A percentile compares a stretch with the other conserved stretches of the same genome.
phyloP scores from a whole-genome alignment of 495 filamentous ascomycete species.

The Jackrogersella multiformis region DNA sequence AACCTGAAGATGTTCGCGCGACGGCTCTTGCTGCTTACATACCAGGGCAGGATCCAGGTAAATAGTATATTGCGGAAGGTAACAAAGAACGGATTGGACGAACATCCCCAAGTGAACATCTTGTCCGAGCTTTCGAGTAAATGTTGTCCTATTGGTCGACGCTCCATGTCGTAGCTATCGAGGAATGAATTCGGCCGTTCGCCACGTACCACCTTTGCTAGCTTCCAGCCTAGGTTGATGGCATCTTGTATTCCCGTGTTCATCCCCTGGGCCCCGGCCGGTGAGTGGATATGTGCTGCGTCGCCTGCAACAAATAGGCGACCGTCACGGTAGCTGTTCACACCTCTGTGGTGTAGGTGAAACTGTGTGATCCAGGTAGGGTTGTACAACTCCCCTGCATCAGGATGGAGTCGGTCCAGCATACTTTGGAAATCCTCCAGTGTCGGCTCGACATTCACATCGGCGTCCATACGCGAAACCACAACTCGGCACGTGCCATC shows the following conservation, averaged over 20 bases:
- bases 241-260: conserved; percentile 68
- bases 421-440: conserved; percentile 33
- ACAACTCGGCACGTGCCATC: conserved; percentile 38
- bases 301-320: conserved; percentile 64
- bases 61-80: conserved; percentile 47
- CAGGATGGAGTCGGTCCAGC: conserved; percentile 30
- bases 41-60: conserved; percentile 48
- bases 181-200: conserved; percentile 41
- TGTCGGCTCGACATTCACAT: conserved; percentile 6
- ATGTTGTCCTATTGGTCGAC: conserved; percentile 46
- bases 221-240: conserved; percentile 67
- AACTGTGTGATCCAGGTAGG: conserved; percentile 52
- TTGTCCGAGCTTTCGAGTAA: conserved; percentile 49
- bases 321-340: conserved; percentile 48
- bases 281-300: conserved; percentile 66
- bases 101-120: conserved; percentile 49
- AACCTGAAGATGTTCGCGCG: conserved; percentile 45
- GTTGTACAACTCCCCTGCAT: conserved; percentile 47
- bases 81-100: conserved; percentile 41
- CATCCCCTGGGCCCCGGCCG: conserved; percentile 66
- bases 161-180: conserved; percentile 50
- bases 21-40: conserved; percentile 27
- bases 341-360: conserved; percentile 50
- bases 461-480: conserved; percentile 24
- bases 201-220: conserved; percentile 48